These are phyloP conservation scores for Rosellinia necatrix DNA, from an alignment of 2,329 filamentous ascomycete species.

Conservation along the genomic window DNA sequence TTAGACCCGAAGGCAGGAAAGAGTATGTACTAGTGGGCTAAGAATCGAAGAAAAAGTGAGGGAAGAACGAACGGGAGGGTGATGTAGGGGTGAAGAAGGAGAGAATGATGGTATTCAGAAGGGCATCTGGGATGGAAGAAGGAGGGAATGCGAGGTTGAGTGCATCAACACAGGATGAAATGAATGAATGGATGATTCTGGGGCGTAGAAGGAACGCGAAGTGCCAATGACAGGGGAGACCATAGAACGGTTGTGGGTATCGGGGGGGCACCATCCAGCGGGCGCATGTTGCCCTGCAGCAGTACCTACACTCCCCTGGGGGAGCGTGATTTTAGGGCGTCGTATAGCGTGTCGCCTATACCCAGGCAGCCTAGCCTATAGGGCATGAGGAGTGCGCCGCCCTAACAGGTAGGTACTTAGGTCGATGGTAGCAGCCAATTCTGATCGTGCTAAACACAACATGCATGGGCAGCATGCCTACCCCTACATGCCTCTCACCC, in stretches of 20 bases:
- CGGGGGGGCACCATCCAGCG: constrained; percentile 22
- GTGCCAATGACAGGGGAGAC: constrained; percentile 27
- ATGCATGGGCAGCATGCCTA: neutral
- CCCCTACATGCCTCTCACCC: neutral
- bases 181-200: constrained; percentile 27
- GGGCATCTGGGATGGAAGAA: constrained; percentile 37
- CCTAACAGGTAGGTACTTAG: no score
- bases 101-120: constrained; percentile 41
- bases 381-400: neutral
- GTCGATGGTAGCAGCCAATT: neutral
- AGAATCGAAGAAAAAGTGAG: constrained; percentile 38
- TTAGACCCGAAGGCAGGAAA: constrained; percentile 23
- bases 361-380: no score
- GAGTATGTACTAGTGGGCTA: constrained; percentile 38
- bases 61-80: constrained; percentile 37
- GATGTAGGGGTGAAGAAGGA: constrained; percentile 31
- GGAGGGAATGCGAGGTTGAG: constrained; percentile 39
- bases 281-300: constrained; percentile 25
- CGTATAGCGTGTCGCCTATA: neutral
- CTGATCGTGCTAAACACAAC: neutral
- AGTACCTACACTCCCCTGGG: constrained; percentile 4
- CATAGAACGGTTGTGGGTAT: constrained; percentile 22
- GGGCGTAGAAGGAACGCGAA: constrained; percentile 28
- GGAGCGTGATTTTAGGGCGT: no score
- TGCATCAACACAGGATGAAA: constrained; percentile 28